Evolutionary conservation across 495 filamentous ascomycete genomes (phyloP), one percentile per base, ranked within the genome.

Genomic region (Talaromyces borbonicus): DNA sequence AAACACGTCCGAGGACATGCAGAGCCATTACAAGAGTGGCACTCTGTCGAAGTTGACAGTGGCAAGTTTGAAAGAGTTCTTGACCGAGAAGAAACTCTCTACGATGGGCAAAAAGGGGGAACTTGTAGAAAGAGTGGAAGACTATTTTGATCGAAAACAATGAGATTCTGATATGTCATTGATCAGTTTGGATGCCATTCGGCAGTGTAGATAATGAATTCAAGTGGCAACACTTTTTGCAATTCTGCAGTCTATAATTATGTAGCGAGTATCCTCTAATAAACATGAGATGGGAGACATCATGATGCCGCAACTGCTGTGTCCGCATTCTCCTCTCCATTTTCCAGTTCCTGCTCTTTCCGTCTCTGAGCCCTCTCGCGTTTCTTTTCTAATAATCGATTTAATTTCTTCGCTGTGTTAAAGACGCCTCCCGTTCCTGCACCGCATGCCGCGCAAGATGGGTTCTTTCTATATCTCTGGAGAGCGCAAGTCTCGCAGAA

Each of bases 401-500:
- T 81, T 47, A 98, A 56, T 49, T 79, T 81, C 72, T 89, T 94
- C 8, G 92, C 89, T 6, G 74, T 74, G 61, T 94, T 95, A 53
- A 95, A 98, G 1, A 93, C 84, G 7, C 92, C 92, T 18, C 80
- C 78, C 4, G 93, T 96, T 2, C 85, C 83, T 6, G 78, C 73
- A 1, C 87, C 83, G 61, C 92, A 97, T 24, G 81, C 85, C 5
- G 86, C 87, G 62, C 93, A 98, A 2, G 75, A 74, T 8, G 87
- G 88, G 50, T 83, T 82, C 59, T 80, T 85, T 50, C 81, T 71
- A 61, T 96, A 97, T 46, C 87, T 62, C 55, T 84, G 73, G 51
- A 98, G 64, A 26, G 90, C 92, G 59, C 93, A 97, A 0, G 68
- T 66, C 57, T 95, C 84, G 61, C 92, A 98, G 51, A 97, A 98